phyloP scores from a whole-genome alignment of 2,329 filamentous ascomycete genomes.

The Teratosphaeria pseudoeucalypti region DNA sequence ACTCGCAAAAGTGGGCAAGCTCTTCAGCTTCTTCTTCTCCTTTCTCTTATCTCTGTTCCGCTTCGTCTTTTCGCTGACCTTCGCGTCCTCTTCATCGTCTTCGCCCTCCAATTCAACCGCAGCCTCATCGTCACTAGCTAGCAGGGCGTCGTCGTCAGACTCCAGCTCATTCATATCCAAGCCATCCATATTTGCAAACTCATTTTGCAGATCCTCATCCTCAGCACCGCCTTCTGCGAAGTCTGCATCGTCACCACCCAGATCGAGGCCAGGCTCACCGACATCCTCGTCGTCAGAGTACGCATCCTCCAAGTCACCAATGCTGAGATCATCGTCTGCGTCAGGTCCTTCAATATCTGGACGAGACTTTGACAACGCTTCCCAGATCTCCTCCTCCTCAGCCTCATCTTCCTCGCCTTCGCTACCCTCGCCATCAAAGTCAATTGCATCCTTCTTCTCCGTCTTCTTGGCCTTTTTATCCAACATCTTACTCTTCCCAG shows the following conservation, averaged over 20 bases:
- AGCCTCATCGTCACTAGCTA: conserved; percentile 35
- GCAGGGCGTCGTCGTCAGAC: conserved; percentile 30
- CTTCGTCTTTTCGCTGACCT: conserved; percentile 1
- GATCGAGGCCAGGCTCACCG: conserved; percentile 40
- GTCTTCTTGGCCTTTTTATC: conserved; percentile 37
- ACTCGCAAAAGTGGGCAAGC: conserved; percentile 84
- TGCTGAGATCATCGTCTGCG: conserved; percentile 50
- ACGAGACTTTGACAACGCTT: conserved; percentile 71
- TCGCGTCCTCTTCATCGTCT: conserved; percentile 25
- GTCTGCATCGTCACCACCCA: conserved; percentile 33
- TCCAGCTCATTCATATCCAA: conserved; percentile 33
- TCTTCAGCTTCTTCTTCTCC: conserved; percentile 78
- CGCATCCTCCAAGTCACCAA: conserved; percentile 33
- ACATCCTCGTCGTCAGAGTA: conserved; percentile 32
- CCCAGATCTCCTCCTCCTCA: conserved; percentile 71
- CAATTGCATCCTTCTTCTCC: conserved; percentile 12
- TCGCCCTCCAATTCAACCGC: conserved; percentile 30
- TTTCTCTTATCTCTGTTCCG: conserved; percentile 61
- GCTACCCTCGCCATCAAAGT: conserved; percentile 25
- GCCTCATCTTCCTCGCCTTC: conserved; percentile 26
- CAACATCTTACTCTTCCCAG: conserved; percentile 45
- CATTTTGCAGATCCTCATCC: conserved; percentile 12
- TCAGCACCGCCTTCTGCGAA: conserved; percentile 31
- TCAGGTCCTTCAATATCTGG: conserved; percentile 62
- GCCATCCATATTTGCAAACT: conserved; percentile 44